Conservation (phyloP, 2,329 filamentous ascomycete species). For the Trichoderma brevicompactum region DNA sequence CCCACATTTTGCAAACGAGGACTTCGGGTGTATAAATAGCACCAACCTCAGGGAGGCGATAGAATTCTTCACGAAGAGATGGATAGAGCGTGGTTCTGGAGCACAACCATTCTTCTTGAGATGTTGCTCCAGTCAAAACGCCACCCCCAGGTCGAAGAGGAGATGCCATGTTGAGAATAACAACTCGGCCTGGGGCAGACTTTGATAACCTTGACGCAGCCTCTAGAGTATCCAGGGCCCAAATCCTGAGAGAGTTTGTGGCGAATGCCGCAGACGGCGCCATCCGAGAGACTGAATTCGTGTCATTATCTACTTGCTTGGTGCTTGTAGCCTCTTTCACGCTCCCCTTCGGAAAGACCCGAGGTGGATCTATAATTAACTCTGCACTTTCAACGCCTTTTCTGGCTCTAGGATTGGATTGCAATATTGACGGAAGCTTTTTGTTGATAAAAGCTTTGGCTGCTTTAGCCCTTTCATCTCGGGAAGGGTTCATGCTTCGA, state of each 20-base stretch:
- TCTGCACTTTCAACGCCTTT: conserved; percentile 58
- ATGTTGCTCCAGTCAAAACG: conserved; percentile 61
- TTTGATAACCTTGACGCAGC: conserved; percentile 45
- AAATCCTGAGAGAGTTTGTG: conserved; percentile 47
- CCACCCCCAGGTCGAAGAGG: conserved; percentile 65
- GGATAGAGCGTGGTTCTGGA: conserved; percentile 63
- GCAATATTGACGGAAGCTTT: conserved; percentile 60
- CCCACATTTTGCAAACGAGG: conserved; percentile 57
- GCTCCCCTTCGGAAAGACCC: too few relatives aligned
- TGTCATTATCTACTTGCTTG: too few relatives aligned
- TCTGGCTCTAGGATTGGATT: conserved; percentile 58
- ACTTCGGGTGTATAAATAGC: conserved; percentile 62
- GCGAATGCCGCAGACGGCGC: conserved; percentile 32
- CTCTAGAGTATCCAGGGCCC: conserved; percentile 56
- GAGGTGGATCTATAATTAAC: conserved; percentile 47
- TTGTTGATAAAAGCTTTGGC: conserved; percentile 63
- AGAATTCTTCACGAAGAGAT: conserved; percentile 61
- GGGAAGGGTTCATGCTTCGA: not conserved
- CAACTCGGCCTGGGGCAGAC: conserved; percentile 41
- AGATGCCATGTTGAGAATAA: conserved; percentile 67
- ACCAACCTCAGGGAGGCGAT: conserved; percentile 62
- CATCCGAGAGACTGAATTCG: not conserved
- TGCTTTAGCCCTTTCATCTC: conserved; percentile 55
- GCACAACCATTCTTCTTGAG: conserved; percentile 66
- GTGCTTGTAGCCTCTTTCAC: not conserved